These are phyloP conservation scores for Mycena alexandri DNA, from an alignment of 768 basidiomycete species.

Conservation along the genomic window DNA sequence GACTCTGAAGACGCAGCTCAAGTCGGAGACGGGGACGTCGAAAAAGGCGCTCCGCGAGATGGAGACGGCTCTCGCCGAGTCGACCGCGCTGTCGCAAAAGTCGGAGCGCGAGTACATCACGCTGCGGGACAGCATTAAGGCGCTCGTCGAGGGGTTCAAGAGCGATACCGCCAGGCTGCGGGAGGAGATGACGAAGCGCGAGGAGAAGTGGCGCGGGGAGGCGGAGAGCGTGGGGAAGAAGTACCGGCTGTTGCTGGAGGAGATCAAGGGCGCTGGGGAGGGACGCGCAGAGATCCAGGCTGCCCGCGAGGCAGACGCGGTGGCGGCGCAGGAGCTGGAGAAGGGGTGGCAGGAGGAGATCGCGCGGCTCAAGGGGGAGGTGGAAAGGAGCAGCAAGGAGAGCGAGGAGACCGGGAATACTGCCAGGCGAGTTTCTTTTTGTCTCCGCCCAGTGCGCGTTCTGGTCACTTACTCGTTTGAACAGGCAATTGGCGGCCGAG, in stretches of 20 bases:
- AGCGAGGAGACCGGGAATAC: slow-evolving; percentile 70
- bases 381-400: slow-evolving; percentile 67
- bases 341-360: slow-evolving; percentile 72
- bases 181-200: slow-evolving; percentile 81
- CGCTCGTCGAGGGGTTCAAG: slow-evolving; percentile 80
- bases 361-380: slow-evolving; percentile 60
- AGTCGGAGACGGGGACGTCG: slow-evolving; percentile 75
- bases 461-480: not conserved
- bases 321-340: slow-evolving; percentile 69
- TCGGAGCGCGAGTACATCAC: slow-evolving; percentile 87
- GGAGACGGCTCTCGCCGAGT: slow-evolving; percentile 80
- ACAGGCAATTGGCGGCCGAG: slow-evolving; percentile 71
- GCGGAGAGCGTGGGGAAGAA: slow-evolving; percentile 77
- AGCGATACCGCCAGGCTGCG: slow-evolving; percentile 77
- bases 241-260: slow-evolving; percentile 74
- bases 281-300: slow-evolving; percentile 61
- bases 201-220: slow-evolving; percentile 77
- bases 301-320: slow-evolving; percentile 63
- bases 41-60: slow-evolving; percentile 87
- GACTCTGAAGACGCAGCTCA: slow-evolving; percentile 77
- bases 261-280: slow-evolving; percentile 67
- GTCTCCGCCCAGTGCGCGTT: not conserved
- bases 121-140: slow-evolving; percentile 81
- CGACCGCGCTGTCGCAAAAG: slow-evolving; percentile 82
- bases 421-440: slow-evolving; percentile 65